A percentile compares a stretch with the other conserved stretches of the same genome.
Conservation (phyloP, 2,329 filamentous ascomycete genomes). For the Nakataea oryzae region DNA sequence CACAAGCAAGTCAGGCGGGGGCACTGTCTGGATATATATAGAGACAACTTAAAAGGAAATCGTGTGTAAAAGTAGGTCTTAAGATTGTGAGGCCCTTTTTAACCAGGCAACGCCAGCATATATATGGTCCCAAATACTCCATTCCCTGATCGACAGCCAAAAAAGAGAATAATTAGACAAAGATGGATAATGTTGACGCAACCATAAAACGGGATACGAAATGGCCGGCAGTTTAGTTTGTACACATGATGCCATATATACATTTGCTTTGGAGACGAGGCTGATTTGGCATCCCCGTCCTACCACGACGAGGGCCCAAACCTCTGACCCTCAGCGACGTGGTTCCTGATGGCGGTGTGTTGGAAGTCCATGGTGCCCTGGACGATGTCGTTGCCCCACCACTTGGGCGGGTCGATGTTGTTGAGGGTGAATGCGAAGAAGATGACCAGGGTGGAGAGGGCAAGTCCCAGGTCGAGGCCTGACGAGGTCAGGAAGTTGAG, state of each 20-base stretch:
- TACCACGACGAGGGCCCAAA: conserved; percentile 53
- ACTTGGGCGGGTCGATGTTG: conserved; percentile 48
- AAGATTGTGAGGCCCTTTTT: no score
- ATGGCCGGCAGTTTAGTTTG: background rate
- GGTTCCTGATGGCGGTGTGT: conserved; percentile 46
- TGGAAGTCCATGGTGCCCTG: conserved; percentile 50
- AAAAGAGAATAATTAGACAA: no score
- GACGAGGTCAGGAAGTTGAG: conserved; percentile 65
- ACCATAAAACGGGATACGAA: background rate
- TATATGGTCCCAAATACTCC: no score
- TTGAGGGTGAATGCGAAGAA: conserved; percentile 61
- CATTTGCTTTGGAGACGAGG: background rate
- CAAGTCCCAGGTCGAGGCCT: conserved; percentile 58
- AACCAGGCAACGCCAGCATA: no score
- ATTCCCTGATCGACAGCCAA: no score
- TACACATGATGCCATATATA: background rate
- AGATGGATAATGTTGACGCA: no score
- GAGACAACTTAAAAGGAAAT: no score
- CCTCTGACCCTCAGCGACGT: conserved; percentile 39
- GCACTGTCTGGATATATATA: no score
- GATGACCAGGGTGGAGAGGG: conserved; percentile 55
- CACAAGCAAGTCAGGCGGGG: no score
- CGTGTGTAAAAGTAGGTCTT: no score
- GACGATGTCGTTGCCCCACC: conserved; percentile 59
- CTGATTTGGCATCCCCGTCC: background rate